phyloP scores from a whole-genome alignment of 2,329 filamentous ascomycete species.

The Phialophora macrospora region DNA sequence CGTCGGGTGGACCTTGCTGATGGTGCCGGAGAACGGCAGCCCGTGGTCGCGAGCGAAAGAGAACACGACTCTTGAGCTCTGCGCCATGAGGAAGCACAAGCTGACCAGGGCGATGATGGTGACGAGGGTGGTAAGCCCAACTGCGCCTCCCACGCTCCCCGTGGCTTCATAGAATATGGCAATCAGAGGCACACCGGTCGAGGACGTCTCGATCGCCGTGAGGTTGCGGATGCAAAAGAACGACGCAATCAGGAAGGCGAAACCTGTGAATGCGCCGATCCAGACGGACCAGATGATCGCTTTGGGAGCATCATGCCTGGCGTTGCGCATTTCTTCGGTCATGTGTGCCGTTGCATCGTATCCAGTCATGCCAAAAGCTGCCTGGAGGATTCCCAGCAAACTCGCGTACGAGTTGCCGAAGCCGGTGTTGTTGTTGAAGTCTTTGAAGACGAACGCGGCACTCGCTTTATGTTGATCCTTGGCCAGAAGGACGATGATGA shows the following conservation, averaged over 20 bases:
- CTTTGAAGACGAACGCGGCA: slow-evolving; percentile 61
- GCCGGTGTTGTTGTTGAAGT: slow-evolving; percentile 55
- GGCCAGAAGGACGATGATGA: slow-evolving; percentile 59
- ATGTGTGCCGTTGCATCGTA: slow-evolving; percentile 57
- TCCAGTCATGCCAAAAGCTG: slow-evolving; percentile 43
- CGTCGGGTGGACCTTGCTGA: slow-evolving; percentile 51
- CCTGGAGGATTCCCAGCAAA: slow-evolving; percentile 59
- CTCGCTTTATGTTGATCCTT: slow-evolving; percentile 57
- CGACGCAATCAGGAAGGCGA: slow-evolving; percentile 36
- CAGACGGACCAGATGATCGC: slow-evolving; percentile 39
- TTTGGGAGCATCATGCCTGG: slow-evolving; percentile 34
- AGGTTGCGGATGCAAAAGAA: slow-evolving; percentile 40
- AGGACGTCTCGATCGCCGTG: slow-evolving; percentile 42
- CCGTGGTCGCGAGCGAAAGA: slow-evolving; percentile 50
- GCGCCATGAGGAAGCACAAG: slow-evolving; percentile 51
- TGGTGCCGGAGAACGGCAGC: slow-evolving; percentile 16
- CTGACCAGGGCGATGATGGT: slow-evolving; percentile 19
- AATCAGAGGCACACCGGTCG: slow-evolving; percentile 51
- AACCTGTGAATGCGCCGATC: slow-evolving; percentile 42
- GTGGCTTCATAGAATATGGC: slow-evolving; percentile 55
- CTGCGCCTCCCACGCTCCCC: slow-evolving; percentile 48
- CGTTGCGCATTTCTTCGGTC: slow-evolving; percentile 49
- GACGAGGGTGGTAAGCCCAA: slow-evolving; percentile 50
- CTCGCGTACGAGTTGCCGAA: slow-evolving; percentile 56
- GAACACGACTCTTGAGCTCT: slow-evolving; percentile 45